Evolutionary conservation across 495 filamentous ascomycete genomes (phyloP).

Genomic region (Collariella sp.): DNA sequence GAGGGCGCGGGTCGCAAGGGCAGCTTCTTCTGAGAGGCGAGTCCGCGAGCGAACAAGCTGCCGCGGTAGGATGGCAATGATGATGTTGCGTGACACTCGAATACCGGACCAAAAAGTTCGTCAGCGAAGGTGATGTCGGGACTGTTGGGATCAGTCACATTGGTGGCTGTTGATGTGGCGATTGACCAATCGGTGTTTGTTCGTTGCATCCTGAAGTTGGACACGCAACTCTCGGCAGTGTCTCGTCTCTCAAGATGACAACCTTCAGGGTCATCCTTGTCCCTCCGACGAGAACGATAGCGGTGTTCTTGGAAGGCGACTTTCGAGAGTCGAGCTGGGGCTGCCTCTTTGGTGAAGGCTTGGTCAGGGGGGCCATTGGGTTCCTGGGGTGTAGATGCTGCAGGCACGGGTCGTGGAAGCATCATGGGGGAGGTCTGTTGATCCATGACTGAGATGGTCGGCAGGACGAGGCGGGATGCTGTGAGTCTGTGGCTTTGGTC

Average conservation of each 20-base stretch:
- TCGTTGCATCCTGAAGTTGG: slow-evolving; percentile 2
- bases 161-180: slow-evolving; percentile 12
- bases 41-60: neutral
- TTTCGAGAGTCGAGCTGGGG: neutral
- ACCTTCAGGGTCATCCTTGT: slow-evolving; percentile 2
- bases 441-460: neutral
- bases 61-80: slow-evolving; percentile 8
- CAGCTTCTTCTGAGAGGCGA: slow-evolving; percentile 1
- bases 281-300: neutral
- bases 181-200: slow-evolving; percentile 13
- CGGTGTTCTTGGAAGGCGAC: neutral
- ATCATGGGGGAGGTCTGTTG: neutral
- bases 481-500: neutral
- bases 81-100: slow-evolving; percentile 11
- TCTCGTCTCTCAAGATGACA: slow-evolving; percentile 3
- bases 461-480: neutral
- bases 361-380: neutral
- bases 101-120: neutral
- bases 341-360: neutral
- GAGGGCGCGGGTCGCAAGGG: slow-evolving; percentile 5
- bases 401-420: neutral
- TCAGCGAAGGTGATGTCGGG: slow-evolving; percentile 12
- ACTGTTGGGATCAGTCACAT: slow-evolving; percentile 19
- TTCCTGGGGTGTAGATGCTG: neutral
- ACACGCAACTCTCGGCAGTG: slow-evolving; percentile 13